These are phyloP conservation scores for Suillus discolor DNA, from an alignment of 768 basidiomycete genomes.

Conservation along the genomic window DNA sequence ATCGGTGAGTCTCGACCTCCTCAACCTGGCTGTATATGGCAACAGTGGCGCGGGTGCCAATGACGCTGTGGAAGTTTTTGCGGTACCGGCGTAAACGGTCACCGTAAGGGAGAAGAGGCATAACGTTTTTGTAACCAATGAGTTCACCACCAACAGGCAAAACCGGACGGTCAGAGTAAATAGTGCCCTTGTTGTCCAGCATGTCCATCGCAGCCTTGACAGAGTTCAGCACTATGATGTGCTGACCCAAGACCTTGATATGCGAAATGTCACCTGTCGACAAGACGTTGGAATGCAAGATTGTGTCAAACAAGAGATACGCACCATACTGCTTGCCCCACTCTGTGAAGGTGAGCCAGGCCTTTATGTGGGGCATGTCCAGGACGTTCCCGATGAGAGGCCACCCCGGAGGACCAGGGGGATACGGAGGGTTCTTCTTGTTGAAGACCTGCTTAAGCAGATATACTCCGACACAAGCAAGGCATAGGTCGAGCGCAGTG, in stretches of 20 bases:
- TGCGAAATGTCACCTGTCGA: slow-evolving; percentile 59
- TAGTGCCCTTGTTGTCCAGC: slow-evolving; percentile 65
- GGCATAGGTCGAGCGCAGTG: slow-evolving; percentile 35
- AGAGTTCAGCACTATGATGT: slow-evolving; percentile 58
- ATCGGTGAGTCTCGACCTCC: slow-evolving; percentile 43
- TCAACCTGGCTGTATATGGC: slow-evolving; percentile 37
- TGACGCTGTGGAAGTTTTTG: slow-evolving; percentile 40
- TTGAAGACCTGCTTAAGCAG: slow-evolving; percentile 24
- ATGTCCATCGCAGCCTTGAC: slow-evolving; percentile 54
- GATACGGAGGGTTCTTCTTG: slow-evolving; percentile 32
- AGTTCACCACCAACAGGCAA: slow-evolving; percentile 42
- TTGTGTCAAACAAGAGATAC: not conserved
- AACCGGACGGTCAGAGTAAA: slow-evolving; percentile 66
- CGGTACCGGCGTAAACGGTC: slow-evolving; percentile 45
- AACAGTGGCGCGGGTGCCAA: slow-evolving; percentile 43
- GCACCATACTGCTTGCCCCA: slow-evolving; percentile 51
- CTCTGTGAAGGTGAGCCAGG: slow-evolving; percentile 46
- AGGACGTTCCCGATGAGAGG: slow-evolving; percentile 51
- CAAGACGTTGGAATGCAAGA: not conserved
- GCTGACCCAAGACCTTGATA: slow-evolving; percentile 59
- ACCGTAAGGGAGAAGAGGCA: slow-evolving; percentile 43
- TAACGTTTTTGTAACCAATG: slow-evolving; percentile 33
- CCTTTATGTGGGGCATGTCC: slow-evolving; percentile 48
- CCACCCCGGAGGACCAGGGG: slow-evolving; percentile 48
- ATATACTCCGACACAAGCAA: slow-evolving; percentile 32